Conservation (phyloP, 2,329 filamentous ascomycete genomes). For the Daldinia sp. region DNA sequence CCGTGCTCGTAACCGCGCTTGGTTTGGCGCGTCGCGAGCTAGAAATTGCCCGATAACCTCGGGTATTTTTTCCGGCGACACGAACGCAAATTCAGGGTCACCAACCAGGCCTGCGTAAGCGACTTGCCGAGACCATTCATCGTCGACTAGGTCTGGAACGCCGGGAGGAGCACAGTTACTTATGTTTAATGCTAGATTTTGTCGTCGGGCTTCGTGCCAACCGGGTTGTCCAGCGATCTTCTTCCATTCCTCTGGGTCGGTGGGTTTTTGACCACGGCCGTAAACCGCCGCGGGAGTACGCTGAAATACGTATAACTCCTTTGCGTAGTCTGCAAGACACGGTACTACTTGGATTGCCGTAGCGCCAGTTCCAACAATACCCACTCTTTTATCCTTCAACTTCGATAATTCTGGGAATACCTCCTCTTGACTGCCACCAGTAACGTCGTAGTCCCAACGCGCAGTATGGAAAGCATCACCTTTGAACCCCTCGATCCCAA, state of each 20-base stretch:
- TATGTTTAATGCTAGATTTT: slow-evolving; percentile 59
- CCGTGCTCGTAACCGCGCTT: slow-evolving; percentile 60
- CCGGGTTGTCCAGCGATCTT: slow-evolving; percentile 55
- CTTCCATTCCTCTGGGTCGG: slow-evolving; percentile 57
- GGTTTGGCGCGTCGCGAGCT: slow-evolving; percentile 56
- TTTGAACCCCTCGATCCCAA: slow-evolving; percentile 57
- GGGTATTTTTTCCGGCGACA: slow-evolving; percentile 53
- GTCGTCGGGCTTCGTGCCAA: slow-evolving; percentile 62
- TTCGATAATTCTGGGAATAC: slow-evolving; percentile 55
- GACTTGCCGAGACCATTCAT: slow-evolving; percentile 61
- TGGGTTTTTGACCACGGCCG: slow-evolving; percentile 44
- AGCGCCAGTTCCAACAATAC: slow-evolving; percentile 64
- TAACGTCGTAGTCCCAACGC: slow-evolving; percentile 59
- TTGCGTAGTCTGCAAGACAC: slow-evolving; percentile 59
- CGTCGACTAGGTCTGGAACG: slow-evolving; percentile 59
- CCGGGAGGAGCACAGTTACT: slow-evolving; percentile 52
- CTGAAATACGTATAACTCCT: slow-evolving; percentile 68
- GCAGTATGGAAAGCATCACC: slow-evolving; percentile 61
- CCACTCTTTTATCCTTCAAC: slow-evolving; percentile 61
- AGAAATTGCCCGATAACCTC: slow-evolving; percentile 55
- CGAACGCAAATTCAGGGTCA: slow-evolving; percentile 49
- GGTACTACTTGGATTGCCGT: slow-evolving; percentile 62
- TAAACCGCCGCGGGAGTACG: slow-evolving; percentile 59
- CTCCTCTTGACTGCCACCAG: slow-evolving; percentile 57
- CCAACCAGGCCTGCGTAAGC: slow-evolving; percentile 56